phyloP scores from a whole-genome alignment of 2,329 filamentous ascomycete genomes.

The Rutstroemia sydowiana region DNA sequence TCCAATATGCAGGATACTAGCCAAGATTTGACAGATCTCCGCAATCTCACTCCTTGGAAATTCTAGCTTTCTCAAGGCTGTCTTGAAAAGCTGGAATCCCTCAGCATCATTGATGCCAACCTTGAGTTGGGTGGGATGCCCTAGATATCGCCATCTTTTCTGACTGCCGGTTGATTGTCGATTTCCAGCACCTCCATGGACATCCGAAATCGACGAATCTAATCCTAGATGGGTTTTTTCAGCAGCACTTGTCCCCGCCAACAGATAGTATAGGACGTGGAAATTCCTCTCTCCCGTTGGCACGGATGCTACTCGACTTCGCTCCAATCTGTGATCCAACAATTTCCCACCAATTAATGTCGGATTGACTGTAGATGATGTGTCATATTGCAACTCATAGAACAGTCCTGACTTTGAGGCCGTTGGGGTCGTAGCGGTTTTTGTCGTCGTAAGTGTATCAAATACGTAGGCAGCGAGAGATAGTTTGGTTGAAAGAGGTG shows the following conservation, averaged over 20 bases:
- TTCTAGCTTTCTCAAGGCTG: conserved; percentile 84
- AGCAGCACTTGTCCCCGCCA: conserved; percentile 82
- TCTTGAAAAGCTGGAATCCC: conserved; percentile 97
- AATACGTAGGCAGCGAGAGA: conserved; percentile 94
- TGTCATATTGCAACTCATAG: conserved; percentile 95
- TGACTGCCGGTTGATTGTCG: conserved; percentile 44
- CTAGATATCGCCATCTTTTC: conserved; percentile 92
- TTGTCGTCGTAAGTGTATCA: conserved; percentile 92
- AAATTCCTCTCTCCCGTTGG: conserved; percentile 96
- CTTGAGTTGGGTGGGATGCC: conserved; percentile 93
- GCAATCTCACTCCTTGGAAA: conserved; percentile 91
- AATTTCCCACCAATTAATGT: conserved; percentile 90
- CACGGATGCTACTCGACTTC: conserved; percentile 83
- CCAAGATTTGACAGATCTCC: conserved; percentile 91
- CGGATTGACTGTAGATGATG: conserved; percentile 73
- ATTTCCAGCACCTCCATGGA: conserved; percentile 35
- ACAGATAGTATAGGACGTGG: conserved; percentile 89
- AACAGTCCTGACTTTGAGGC: conserved; percentile 94
- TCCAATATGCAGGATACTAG: conserved; percentile 91
- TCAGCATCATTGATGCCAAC: conserved; percentile 94
- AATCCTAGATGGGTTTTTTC: conserved; percentile 82
- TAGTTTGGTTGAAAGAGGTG: conserved; percentile 85
- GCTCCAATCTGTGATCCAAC: conserved; percentile 84
- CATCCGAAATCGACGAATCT: conserved; percentile 39
- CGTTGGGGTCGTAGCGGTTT: conserved; percentile 89